Conservation (phyloP, 495 filamentous ascomycete genomes). For the Gamarada debralockiae region DNA sequence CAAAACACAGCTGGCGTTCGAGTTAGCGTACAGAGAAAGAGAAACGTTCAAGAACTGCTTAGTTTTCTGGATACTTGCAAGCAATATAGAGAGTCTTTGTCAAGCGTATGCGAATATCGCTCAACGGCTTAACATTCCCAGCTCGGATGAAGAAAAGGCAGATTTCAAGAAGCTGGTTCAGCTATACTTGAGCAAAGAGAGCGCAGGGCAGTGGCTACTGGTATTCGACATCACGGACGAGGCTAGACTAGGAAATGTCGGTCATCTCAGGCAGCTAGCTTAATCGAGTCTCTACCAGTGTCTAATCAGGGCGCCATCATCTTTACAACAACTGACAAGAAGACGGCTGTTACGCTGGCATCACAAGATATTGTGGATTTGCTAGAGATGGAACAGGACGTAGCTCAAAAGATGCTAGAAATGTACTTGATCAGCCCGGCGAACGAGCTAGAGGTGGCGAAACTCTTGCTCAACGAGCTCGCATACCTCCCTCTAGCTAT, state of each 20-base stretch:
- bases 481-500: constrained; percentile 43
- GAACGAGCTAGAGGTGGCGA: constrained; percentile 4
- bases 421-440: constrained; percentile 17
- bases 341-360: constrained; percentile 11
- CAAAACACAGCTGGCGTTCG: constrained; percentile 50
- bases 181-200: constrained; percentile 12
- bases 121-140: constrained; percentile 16
- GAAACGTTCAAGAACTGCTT: constrained; percentile 32
- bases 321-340: constrained; percentile 18
- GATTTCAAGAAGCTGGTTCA: constrained; percentile 24
- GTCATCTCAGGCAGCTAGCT: constrained; percentile 10
- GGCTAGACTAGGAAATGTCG: constrained; percentile 6
- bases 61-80: constrained; percentile 40
- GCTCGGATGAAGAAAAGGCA: constrained; percentile 21
- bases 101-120: constrained; percentile 37
- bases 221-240: constrained; percentile 32
- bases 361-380: constrained; percentile 27
- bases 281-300: constrained; percentile 26
- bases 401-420: constrained; percentile 25
- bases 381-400: constrained; percentile 23
- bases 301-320: constrained; percentile 9
- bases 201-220: constrained; percentile 29
- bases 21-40: constrained; percentile 37
- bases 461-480: constrained; percentile 34
- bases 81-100: constrained; percentile 30